Conservation (phyloP, 2,329 filamentous ascomycete species). For the Tolypocladium endophyticum region DNA sequence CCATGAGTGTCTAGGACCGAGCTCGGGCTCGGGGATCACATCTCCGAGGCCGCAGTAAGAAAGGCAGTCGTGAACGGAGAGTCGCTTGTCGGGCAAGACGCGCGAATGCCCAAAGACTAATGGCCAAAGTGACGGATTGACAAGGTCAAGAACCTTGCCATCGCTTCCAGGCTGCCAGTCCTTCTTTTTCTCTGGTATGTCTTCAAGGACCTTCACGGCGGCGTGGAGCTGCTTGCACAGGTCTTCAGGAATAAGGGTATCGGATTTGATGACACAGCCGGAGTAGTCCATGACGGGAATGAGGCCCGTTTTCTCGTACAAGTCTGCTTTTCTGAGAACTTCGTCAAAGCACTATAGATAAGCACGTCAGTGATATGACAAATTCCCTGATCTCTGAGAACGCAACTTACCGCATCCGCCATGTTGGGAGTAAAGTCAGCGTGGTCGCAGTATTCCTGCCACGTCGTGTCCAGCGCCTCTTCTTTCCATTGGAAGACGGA, state of each 20-base stretch:
- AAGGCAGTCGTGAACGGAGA: constrained; percentile 27
- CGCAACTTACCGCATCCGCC: background rate
- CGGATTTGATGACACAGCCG: constrained; percentile 23
- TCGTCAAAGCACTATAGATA: constrained; percentile 19
- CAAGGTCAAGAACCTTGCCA: constrained; percentile 46
- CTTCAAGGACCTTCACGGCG: constrained; percentile 36
- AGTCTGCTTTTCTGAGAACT: constrained; percentile 18
- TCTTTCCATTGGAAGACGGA: too few species aligned
- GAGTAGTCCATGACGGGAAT: constrained; percentile 22
- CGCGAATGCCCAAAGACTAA: constrained; percentile 40
- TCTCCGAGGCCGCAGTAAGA: constrained; percentile 21
- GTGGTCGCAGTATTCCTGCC: background rate
- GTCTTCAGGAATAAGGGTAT: constrained; percentile 13
- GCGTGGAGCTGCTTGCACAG: constrained; percentile 25
- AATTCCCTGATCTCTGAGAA: background rate
- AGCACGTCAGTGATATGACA: background rate
- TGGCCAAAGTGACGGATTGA: constrained; percentile 55
- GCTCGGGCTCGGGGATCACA: constrained; percentile 11
- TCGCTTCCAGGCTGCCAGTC: constrained; percentile 54
- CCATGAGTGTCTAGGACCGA: too few species aligned
- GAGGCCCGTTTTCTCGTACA: constrained; percentile 20
- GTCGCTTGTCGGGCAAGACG: constrained; percentile 13
- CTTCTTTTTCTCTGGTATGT: constrained; percentile 35
- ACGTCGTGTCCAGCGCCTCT: background rate
- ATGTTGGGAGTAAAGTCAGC: background rate